Evolutionary conservation across 768 basidiomycete species (phyloP), one percentile per base, ranked within the genome.

Genomic region (Suillus paluster): DNA sequence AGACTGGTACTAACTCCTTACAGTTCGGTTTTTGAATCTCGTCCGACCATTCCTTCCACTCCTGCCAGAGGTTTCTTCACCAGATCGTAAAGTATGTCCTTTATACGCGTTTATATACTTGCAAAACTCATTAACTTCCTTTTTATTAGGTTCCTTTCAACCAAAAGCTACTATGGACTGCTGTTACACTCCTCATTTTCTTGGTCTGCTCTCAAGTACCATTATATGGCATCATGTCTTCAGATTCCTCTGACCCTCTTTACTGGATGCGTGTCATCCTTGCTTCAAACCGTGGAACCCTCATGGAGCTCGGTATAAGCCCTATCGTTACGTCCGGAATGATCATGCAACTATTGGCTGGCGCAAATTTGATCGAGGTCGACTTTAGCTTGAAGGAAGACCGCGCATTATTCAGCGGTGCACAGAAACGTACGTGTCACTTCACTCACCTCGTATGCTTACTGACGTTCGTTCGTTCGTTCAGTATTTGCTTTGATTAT

Each of bases 221-320:
- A 7, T 85, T 99, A 52, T 99, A 99, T 78, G 97, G 97, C 66
- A 99, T 99, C 87, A 97, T 98, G 90, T 97, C 95, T 27, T 97
- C 95, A 62, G 97, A 99, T 84, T 97, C 95, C 67, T 95, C 95
- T 58, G 96, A 99, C 81, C 97, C 97, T 14, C 88, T 99, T 49
- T 98, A 97, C 83, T 99, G 97, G 97, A 95, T 98, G 91, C 93
- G 97, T 79, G 97, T 97, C 81, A 99, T 99, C 79, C 87, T 99
- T 64, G 97, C 97, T 33, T 97, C 94, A 8, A 99, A 99, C 81
- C 87, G 97, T 62, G 97, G 97, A 66, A 99, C 97, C 1, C 89
- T 99, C 64, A 99, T 99, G 97, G 97, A 99, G 78, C 88, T 99
- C 63, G 97, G 97, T 63, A 99, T 99, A 70, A 96, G 89, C 30